Percentiles rank a stretch among this genome's conserved stretches.
phyloP scores from a whole-genome alignment of 768 basidiomycete genomes.

The Pholiota microspora region DNA sequence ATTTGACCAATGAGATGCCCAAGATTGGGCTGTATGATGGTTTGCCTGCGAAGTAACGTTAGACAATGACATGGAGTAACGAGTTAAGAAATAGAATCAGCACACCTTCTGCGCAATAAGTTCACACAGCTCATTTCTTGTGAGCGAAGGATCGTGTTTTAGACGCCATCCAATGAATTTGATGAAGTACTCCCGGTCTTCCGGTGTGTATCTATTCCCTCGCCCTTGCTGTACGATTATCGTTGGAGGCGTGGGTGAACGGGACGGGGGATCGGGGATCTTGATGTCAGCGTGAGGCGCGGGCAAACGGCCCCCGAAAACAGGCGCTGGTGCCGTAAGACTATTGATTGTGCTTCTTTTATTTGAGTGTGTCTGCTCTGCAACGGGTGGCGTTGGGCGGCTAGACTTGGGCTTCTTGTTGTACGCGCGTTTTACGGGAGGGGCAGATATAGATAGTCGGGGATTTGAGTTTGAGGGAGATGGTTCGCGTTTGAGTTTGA shows the following conservation, averaged over 20 bases:
- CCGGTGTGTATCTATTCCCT: slow-evolving; percentile 64
- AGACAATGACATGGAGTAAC: background rate
- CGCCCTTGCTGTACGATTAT: slow-evolving; percentile 38
- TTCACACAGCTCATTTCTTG: slow-evolving; percentile 52
- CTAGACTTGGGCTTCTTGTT: slow-evolving; percentile 19
- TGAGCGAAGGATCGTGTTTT: slow-evolving; percentile 49
- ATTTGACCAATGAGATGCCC: slow-evolving; percentile 67
- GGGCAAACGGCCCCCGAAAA: slow-evolving; percentile 47
- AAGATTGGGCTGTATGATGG: slow-evolving; percentile 61
- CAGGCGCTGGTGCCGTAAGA: slow-evolving; percentile 50
- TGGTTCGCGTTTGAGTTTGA: slow-evolving; percentile 39
- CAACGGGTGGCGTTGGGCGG: slow-evolving; percentile 23
- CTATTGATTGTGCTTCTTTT: slow-evolving; percentile 59
- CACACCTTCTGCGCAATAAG: slow-evolving; percentile 56
- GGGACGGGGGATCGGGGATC: slow-evolving; percentile 61
- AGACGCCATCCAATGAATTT: slow-evolving; percentile 65
- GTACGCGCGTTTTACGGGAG: slow-evolving; percentile 18
- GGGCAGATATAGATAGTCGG: slow-evolving; percentile 18
- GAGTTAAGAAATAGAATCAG: background rate
- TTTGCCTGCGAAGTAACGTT: slow-evolving; percentile 45
- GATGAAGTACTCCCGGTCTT: slow-evolving; percentile 66
- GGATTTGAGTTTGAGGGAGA: slow-evolving; percentile 21
- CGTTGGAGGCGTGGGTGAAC: slow-evolving; percentile 68
- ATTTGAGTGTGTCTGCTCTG: slow-evolving; percentile 22
- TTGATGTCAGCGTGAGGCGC: slow-evolving; percentile 60